Conservation (phyloP, 2,329 filamentous ascomycete species). For the Neurospora sp. region DNA sequence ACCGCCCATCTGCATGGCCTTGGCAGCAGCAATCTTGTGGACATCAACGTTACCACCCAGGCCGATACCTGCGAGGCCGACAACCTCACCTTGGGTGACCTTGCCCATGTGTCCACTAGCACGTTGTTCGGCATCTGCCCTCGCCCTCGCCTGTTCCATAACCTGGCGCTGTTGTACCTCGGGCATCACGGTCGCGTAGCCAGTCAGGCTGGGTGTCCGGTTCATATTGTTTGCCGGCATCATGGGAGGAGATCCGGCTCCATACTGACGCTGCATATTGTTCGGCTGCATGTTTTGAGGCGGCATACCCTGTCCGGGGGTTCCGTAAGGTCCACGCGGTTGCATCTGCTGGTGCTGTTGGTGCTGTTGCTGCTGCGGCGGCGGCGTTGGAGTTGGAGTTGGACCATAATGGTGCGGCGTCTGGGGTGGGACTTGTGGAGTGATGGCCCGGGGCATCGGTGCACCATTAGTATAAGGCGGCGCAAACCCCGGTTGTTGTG, state of each 20-base stretch:
- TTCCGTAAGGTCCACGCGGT: constrained; percentile 18
- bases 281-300: constrained; percentile 14
- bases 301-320: constrained; percentile 18
- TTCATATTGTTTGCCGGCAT: constrained; percentile 13
- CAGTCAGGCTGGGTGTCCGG: constrained; percentile 26
- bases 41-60: constrained; percentile 25
- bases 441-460: constrained; percentile 31
- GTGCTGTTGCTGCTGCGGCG: constrained; percentile 15
- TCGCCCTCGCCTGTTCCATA: constrained; percentile 40
- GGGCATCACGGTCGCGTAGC: constrained; percentile 39
- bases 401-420: constrained; percentile 28
- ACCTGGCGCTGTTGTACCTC: constrained; percentile 40
- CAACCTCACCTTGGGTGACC: constrained; percentile 36
- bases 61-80: constrained; percentile 28
- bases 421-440: constrained; percentile 29
- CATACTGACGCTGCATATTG: constrained; percentile 23
- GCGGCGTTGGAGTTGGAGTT: constrained; percentile 24
- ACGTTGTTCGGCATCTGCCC: constrained; percentile 26
- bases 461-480: constrained; percentile 34
- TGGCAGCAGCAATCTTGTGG: constrained; percentile 24
- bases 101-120: constrained; percentile 31
- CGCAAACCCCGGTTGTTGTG: constrained; percentile 25
- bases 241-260: constrained; percentile 22
- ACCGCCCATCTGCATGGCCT: constrained; percentile 27
- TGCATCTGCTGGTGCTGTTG: constrained; percentile 20